Conservation (phyloP, 768 basidiomycete genomes). For the Cystofilobasidium bisporidii region DNA sequence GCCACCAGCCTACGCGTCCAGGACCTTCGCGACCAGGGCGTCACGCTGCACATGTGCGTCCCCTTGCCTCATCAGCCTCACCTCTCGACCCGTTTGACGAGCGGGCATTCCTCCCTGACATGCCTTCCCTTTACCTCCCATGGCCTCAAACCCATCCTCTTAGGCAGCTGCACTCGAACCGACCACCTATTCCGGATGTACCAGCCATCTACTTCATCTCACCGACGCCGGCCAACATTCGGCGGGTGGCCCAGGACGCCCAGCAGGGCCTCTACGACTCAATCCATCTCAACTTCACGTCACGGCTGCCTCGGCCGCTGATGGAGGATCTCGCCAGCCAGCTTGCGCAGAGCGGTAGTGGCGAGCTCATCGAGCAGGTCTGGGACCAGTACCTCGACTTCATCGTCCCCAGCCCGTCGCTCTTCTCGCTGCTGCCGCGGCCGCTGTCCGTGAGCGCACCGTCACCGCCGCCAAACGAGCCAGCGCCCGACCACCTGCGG, state of each 20-base stretch:
- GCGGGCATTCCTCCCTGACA: too few relatives aligned
- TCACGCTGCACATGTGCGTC: constrained; percentile 92
- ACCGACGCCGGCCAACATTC: constrained; percentile 74
- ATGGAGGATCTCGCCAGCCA: constrained; percentile 87
- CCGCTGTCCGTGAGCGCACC: constrained; percentile 4
- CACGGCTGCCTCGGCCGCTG: constrained; percentile 73
- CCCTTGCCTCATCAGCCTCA: constrained; percentile 3
- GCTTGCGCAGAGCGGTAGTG: constrained; percentile 73
- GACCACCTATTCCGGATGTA: constrained; percentile 86
- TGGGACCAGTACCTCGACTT: constrained; percentile 96
- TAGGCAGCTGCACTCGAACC: constrained; percentile 80
- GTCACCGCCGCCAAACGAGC: not conserved
- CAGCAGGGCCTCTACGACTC: constrained; percentile 82
- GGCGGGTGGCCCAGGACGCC: constrained; percentile 77
- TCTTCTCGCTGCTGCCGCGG: constrained; percentile 75
- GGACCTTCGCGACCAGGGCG: constrained; percentile 90
- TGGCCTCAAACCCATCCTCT: too few relatives aligned
- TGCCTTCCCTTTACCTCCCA: too few relatives aligned
- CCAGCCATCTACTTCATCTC: constrained; percentile 95
- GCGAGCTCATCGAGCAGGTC: constrained; percentile 73
- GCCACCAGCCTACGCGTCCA: constrained; percentile 92
- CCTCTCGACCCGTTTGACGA: too few relatives aligned
- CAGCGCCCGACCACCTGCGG: constrained; percentile 28
- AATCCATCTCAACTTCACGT: constrained; percentile 90
- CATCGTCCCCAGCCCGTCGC: constrained; percentile 78